Evolutionary conservation across 2,329 filamentous ascomycete species (phyloP).

Genomic region (Fusarium albosuccineum): DNA sequence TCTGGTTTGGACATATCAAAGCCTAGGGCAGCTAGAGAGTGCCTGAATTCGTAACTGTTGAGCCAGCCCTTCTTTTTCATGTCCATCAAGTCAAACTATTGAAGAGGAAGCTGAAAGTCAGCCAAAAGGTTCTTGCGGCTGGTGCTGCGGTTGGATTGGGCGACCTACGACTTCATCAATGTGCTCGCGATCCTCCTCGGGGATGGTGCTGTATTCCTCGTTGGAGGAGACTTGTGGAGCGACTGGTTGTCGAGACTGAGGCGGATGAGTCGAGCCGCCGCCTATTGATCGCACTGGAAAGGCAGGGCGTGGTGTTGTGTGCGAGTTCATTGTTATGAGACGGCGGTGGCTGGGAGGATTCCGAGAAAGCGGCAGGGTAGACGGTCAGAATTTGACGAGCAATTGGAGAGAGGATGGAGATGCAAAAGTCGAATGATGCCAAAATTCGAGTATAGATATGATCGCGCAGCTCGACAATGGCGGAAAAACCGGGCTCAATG

Average conservation of each 20-base stretch:
- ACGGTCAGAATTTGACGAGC: constrained; percentile 12
- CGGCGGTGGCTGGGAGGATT: constrained; percentile 29
- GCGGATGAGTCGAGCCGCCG: constrained; percentile 48
- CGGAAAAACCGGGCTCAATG: constrained; percentile 15
- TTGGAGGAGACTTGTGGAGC: constrained; percentile 53
- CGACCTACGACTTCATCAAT: constrained; percentile 88
- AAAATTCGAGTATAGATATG: constrained; percentile 25
- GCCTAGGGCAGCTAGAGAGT: constrained; percentile 93
- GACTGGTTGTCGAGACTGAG: constrained; percentile 50
- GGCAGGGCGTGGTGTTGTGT: constrained; percentile 53
- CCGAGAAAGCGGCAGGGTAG: constrained; percentile 16
- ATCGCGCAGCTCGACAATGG: constrained; percentile 27
- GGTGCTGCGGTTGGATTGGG: neutral
- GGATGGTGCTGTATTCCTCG: constrained; percentile 64
- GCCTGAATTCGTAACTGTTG: constrained; percentile 98
- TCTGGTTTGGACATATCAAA: constrained; percentile 92
- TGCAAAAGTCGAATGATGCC: constrained; percentile 7
- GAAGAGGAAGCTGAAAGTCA: constrained; percentile 26
- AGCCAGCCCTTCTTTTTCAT: constrained; percentile 94
- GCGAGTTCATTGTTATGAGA: constrained; percentile 52
- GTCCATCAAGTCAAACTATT: constrained; percentile 92
- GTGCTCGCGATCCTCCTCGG: constrained; percentile 91
- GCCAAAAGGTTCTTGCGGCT: constrained; percentile 14
- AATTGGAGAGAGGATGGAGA: constrained; percentile 24
- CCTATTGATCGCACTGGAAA: constrained; percentile 53